phyloP scores from a whole-genome alignment of 2,329 filamentous ascomycete species.

The Thermothelomyces thermophilus region DNA sequence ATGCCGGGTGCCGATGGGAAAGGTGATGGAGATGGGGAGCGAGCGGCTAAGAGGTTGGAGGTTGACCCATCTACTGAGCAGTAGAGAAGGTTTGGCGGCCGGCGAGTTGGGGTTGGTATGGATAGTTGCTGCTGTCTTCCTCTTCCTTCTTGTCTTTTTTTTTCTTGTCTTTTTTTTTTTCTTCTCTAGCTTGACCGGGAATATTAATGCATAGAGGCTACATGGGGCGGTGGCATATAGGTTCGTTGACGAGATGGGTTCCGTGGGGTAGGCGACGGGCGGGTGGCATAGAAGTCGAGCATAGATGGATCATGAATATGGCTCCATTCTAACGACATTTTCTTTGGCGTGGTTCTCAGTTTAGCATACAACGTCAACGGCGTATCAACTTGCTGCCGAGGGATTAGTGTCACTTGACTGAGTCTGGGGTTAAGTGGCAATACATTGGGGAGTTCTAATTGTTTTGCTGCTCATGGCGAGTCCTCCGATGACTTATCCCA shows the following conservation, averaged over 20 bases:
- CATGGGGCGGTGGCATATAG: not conserved
- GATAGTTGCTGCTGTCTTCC: too few species aligned
- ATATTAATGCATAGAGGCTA: not conserved
- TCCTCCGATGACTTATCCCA: too few species aligned
- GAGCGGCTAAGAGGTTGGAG: constrained; percentile 48
- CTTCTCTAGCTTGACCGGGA: not conserved
- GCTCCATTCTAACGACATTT: not conserved
- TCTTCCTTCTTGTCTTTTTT: too few species aligned
- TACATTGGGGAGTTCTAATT: not conserved
- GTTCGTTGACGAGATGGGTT: not conserved
- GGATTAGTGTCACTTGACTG: too few species aligned
- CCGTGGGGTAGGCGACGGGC: too few species aligned
- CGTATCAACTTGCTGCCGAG: constrained; percentile 20
- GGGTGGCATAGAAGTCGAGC: too few species aligned
- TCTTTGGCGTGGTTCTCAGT: not conserved
- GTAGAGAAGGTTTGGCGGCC: not conserved
- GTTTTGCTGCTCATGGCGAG: too few species aligned
- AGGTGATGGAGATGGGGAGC: constrained; percentile 27
- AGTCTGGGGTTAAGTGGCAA: too few species aligned
- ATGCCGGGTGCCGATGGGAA: not conserved
- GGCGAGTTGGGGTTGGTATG: not conserved
- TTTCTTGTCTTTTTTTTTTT: not conserved
- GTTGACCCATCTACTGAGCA: constrained; percentile 34
- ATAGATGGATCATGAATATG: not conserved
- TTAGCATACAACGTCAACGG: constrained; percentile 24